These are phyloP conservation scores for Jaapia argillacea DNA, from an alignment of 768 basidiomycete species.

Conservation along the genomic window DNA sequence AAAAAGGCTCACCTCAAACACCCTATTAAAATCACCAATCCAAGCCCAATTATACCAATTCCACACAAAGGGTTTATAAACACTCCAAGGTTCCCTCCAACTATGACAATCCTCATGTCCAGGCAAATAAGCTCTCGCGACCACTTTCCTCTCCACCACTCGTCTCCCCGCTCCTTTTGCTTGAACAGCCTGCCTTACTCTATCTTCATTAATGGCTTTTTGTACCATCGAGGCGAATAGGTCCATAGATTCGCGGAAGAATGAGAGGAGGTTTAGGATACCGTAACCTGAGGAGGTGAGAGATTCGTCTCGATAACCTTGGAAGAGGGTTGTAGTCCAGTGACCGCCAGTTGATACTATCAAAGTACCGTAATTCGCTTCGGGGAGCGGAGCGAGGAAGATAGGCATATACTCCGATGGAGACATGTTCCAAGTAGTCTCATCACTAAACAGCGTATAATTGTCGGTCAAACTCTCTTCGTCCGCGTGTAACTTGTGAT, in stretches of 20 bases:
- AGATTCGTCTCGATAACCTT: conserved; percentile 25
- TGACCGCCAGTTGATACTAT: conserved; percentile 58
- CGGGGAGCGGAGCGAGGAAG: conserved; percentile 37
- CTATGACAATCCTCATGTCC: conserved; percentile 59
- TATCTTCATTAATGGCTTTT: conserved; percentile 22
- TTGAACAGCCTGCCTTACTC: conserved; percentile 18
- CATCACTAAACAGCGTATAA: conserved; percentile 43
- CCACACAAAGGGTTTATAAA: conserved; percentile 31
- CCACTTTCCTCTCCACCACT: conserved; percentile 33
- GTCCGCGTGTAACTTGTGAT: conserved; percentile 11
- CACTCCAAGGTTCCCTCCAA: conserved; percentile 32
- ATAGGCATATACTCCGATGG: conserved; percentile 41
- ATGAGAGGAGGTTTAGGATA: conserved; percentile 41
- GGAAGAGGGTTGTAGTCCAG: conserved; percentile 53
- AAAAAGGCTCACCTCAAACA: conserved; percentile 54
- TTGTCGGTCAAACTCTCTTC: conserved; percentile 3
- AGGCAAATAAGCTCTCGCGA: conserved; percentile 51
- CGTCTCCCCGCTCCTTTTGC: too few relatives aligned
- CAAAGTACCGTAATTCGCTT: conserved; percentile 49
- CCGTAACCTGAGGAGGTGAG: conserved; percentile 29
- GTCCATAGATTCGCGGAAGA: conserved; percentile 49
- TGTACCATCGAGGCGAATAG: conserved; percentile 47
- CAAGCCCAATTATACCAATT: conserved; percentile 59
- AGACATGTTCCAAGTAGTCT: conserved; percentile 42
- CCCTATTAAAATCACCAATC: conserved; percentile 46